Evolutionary conservation across 176 grass and related monocot genomes (phyloP), one percentile per base, ranked within the genome.

Genomic region (Phyllostachys edulis): DNA sequence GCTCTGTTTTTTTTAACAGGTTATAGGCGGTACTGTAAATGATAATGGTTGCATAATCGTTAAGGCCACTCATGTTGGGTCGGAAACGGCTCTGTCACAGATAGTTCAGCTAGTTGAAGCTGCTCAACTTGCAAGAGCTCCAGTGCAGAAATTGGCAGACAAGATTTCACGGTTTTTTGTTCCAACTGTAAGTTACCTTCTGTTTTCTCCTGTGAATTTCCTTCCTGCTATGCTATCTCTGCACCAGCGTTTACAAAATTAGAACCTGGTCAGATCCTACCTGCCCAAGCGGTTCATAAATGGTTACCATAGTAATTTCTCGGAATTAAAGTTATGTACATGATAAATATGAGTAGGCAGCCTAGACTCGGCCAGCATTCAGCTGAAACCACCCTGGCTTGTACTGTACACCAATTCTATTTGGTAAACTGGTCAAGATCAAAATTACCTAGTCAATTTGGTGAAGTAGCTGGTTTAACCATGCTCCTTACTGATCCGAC

Each of bases 101-200:
- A 99, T 99, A 78, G 96, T 99, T 82, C 93, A 99, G 81, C 72
- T 99, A 77, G 96, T 99, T 76, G 96, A 99, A 93, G 91, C 91
- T 69, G 96, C 96, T 80, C 96, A 99, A 88, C 91, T 99, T 76
- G 86, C 85, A 83, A 92, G 96, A 86, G 96, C 96, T 89, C 96
- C 96, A 65, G 93, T 99, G 74, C 93, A 99, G 77, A 92, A 92
- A 62, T 78, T 99, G 69, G 96, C 96, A 69, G 96, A 99, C 79
- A 91, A 78, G 40, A 96, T 99, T 90, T 99, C 96, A 78, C 80
- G 93, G 0, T 92, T 94, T 83, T 99, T 99, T 83, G 91, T 99
- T 67, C 96, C 96, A 86, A 92, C 89, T 73, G 96, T 99, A 92
- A 85, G 93, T 81, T 87, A 18, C 34, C 12, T 83, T 42, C 74